Evolutionary conservation across 2,329 filamentous ascomycete species (phyloP).

Genomic region (Atkinsonella hypoxylon): DNA sequence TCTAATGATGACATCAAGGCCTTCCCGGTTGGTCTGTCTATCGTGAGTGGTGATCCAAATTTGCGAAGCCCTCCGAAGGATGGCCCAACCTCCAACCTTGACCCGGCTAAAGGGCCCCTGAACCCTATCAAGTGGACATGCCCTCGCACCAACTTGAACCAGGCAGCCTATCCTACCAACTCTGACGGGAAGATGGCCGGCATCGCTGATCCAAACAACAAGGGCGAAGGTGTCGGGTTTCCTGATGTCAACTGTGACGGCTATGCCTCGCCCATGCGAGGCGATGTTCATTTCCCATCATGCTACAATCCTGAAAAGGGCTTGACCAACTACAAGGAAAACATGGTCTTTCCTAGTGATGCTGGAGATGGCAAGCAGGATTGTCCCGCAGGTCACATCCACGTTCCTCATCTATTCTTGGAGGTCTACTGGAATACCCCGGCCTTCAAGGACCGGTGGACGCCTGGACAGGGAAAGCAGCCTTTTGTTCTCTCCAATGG

Average conservation of each 20-base stretch:
- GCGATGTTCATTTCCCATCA: conserved; percentile 60
- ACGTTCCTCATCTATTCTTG: conserved; percentile 45
- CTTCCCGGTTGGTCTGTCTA: conserved; percentile 60
- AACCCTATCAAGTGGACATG: conserved; percentile 49
- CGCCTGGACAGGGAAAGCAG: conserved; percentile 38
- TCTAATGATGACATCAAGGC: conserved; percentile 54
- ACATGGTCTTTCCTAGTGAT: conserved; percentile 51
- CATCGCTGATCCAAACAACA: conserved; percentile 40
- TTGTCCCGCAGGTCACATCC: conserved; percentile 42
- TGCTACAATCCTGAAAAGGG: conserved; percentile 58
- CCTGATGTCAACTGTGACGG: conserved; percentile 58
- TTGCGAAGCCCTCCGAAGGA: conserved; percentile 44
- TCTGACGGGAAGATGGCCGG: conserved; percentile 45
- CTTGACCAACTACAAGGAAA: conserved; percentile 47
- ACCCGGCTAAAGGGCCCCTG: conserved; percentile 38
- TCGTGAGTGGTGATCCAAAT: conserved; percentile 54
- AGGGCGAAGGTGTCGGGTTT: conserved; percentile 51
- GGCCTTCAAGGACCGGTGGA: conserved; percentile 39
- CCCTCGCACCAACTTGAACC: conserved; percentile 38
- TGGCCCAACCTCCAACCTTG: conserved; percentile 36
- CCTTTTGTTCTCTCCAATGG: conserved; percentile 60
- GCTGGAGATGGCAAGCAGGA: conserved; percentile 34
- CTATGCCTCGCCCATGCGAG: conserved; percentile 46
- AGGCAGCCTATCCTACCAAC: conserved; percentile 38
- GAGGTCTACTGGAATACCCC: conserved; percentile 51